A percentile compares a stretch with the other conserved stretches of the same genome.
Conservation (phyloP, 768 basidiomycete genomes). For the Lactifluus echinatus region DNA sequence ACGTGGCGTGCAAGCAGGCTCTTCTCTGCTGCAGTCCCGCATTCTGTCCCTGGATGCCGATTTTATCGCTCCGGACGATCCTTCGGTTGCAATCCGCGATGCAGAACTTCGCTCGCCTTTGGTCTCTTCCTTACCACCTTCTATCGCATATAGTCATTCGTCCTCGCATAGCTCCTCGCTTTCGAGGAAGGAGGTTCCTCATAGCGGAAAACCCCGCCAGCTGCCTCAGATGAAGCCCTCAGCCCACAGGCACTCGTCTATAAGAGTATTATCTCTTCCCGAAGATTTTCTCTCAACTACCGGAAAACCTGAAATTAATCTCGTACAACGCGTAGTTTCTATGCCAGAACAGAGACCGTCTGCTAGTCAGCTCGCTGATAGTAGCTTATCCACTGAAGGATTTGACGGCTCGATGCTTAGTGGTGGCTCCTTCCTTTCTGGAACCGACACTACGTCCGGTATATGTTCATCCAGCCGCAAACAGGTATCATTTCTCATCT, state of each 20-base stretch:
- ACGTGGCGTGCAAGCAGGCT: conserved; percentile 19
- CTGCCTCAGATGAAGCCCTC: conserved; percentile 17
- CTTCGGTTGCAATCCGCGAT: neutral
- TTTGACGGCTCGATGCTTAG: conserved; percentile 16
- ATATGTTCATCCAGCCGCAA: conserved; percentile 1
- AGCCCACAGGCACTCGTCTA: neutral
- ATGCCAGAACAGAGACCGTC: conserved; percentile 17
- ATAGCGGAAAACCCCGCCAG: conserved; percentile 11
- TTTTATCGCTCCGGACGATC: neutral
- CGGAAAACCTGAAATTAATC: neutral
- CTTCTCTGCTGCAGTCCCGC: neutral
- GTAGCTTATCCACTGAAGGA: conserved; percentile 18
- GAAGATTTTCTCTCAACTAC: conserved; percentile 5
- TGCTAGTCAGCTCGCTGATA: conserved; percentile 6
- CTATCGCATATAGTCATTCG: conserved; percentile 17
- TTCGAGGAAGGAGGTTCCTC: neutral
- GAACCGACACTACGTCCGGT: conserved; percentile 20
- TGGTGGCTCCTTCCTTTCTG: conserved; percentile 18
- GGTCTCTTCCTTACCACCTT: conserved; percentile 5
- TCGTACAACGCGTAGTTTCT: conserved; percentile 15
- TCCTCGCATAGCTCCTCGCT: neutral
- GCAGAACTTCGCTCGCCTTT: neutral
- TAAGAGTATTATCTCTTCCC: conserved; percentile 18
- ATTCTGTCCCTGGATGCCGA: neutral
- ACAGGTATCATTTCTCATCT: conserved; percentile 9